Base-by-base conservation (phyloP, 2,329 filamentous ascomycete species). In the Xylaria sp. region DNA sequence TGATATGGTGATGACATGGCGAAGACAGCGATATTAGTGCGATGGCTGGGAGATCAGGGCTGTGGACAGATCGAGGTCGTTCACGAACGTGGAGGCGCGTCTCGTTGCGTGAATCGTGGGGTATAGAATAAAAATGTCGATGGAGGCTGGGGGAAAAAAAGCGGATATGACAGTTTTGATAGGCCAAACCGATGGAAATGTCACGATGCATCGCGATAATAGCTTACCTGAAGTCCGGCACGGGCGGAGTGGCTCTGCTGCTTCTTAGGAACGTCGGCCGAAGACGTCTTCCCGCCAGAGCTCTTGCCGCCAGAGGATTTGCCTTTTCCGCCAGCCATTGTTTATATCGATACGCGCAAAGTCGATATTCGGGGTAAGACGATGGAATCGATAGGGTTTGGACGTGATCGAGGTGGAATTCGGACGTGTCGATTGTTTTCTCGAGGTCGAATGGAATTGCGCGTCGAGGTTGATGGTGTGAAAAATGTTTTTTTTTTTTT, bases 191-290 rank as follows among this genome's bases (percentile, higher is more conserved):
- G 42, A 21, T 20, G 17, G 38, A 55, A 57, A 64, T 63, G 67
- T 44, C 52, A 56, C 55, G 54, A 54, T 53, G 54, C 48, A 60
- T 50, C 41, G 57, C 22, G 20, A 61, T 29, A 52, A 43, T 53
- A 69, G 78, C 90, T 83, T 82, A 97, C 92, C 89, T 97, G 92
- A 66, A 97, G 84, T 72, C 92, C 92, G 73, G 92, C 92, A 76
- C 94, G 92, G 71, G 91, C 91, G 68, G 92, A 96, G 81, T 96
- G 92, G 79, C 94, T 96, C 79, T 95, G 90, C 71, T 90, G 88
- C 81, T 96, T 96, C 80, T 90, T 90, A 72, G 86, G 78, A 50
- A 82, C 83, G 64, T 87, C 87, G 68, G 82, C 84, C 63, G 65
- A 60, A 16, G 65, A 67, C 38, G 68, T 71, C 67, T 72, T 72